Conservation (phyloP, 805 yeast genomes). For the Saturnispora serradocipensis region DNA sequence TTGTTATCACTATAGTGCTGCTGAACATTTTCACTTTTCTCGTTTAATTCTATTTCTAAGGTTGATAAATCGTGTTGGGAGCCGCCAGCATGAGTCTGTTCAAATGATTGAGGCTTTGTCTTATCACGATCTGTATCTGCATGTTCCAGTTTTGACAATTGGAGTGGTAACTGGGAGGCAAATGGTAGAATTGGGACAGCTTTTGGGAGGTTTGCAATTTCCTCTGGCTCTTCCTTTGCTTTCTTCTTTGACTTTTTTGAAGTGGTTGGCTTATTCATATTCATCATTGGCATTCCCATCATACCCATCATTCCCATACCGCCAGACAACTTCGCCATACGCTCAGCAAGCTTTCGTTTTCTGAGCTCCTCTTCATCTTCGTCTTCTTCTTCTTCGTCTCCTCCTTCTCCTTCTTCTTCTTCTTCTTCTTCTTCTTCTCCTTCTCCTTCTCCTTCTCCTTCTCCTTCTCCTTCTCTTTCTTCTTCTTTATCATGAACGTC, state of each 20-base stretch:
- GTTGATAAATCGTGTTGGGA: neutral
- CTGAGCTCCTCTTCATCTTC: slow-evolving; percentile 71
- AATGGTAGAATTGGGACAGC: slow-evolving; percentile 50
- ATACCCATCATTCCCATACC: slow-evolving; percentile 73
- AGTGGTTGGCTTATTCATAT: slow-evolving; percentile 17
- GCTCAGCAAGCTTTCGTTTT: slow-evolving; percentile 69
- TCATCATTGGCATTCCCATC: slow-evolving; percentile 40
- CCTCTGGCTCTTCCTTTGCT: slow-evolving; percentile 16
- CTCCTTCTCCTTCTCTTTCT: slow-evolving; percentile 22
- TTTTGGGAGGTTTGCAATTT: slow-evolving; percentile 20
- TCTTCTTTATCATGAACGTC: slow-evolving; percentile 15
- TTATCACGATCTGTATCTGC: slow-evolving; percentile 4
- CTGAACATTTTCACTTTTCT: neutral
- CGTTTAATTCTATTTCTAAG: neutral
- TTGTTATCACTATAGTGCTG: neutral
- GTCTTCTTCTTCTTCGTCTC: slow-evolving; percentile 44
- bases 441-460: slow-evolving; percentile 23
- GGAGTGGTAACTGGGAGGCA: slow-evolving; percentile 22
- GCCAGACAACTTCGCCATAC: slow-evolving; percentile 95
- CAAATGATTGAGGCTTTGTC: neutral
- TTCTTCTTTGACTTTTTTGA: slow-evolving; percentile 21
- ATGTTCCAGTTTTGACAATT: neutral
- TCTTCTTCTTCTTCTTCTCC: slow-evolving; percentile 28
- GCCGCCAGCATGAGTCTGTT: slow-evolving; percentile 17
- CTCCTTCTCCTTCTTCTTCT: slow-evolving; percentile 41